A percentile compares a stretch with the other conserved stretches of the same genome.
phyloP scores from a whole-genome alignment of 163 green algal genomes.

The Scenedesmus sp. region DNA sequence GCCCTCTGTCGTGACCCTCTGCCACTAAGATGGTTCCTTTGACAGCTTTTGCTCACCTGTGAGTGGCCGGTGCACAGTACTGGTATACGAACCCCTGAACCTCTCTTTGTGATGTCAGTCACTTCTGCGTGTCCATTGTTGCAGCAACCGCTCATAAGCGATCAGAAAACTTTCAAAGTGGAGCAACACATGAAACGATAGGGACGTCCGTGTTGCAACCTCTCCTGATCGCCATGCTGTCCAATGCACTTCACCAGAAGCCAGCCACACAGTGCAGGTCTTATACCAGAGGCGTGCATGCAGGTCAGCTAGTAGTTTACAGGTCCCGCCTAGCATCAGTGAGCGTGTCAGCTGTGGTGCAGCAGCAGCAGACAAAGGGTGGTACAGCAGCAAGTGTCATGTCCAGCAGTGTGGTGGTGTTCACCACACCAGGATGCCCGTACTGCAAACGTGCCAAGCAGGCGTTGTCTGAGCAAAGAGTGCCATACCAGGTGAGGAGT shows the following conservation, averaged over 20 bases:
- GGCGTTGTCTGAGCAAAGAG: constrained; percentile 48
- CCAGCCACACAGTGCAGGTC: background rate
- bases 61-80: background rate
- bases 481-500: constrained; percentile 38
- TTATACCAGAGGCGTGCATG: background rate
- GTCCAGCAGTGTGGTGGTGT: constrained; percentile 61
- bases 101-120: background rate
- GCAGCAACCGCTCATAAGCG: background rate
- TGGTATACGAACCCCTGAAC: background rate
- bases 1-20: background rate
- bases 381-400: background rate
- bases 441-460: constrained; percentile 88
- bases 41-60: background rate
- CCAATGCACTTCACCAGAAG: background rate
- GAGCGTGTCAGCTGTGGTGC: background rate
- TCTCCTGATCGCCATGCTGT: background rate
- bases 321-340: background rate
- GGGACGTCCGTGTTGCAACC: background rate
- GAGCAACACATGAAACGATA: background rate
- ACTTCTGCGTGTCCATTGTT: background rate
- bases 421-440: constrained; percentile 82
- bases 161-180: background rate
- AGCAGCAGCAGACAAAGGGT: constrained; percentile 19
- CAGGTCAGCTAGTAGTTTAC: background rate
- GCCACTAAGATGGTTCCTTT: background rate